Conservation (phyloP, 2,329 filamentous ascomycete species). For the Zelopaecilomyces penicillatus region DNA sequence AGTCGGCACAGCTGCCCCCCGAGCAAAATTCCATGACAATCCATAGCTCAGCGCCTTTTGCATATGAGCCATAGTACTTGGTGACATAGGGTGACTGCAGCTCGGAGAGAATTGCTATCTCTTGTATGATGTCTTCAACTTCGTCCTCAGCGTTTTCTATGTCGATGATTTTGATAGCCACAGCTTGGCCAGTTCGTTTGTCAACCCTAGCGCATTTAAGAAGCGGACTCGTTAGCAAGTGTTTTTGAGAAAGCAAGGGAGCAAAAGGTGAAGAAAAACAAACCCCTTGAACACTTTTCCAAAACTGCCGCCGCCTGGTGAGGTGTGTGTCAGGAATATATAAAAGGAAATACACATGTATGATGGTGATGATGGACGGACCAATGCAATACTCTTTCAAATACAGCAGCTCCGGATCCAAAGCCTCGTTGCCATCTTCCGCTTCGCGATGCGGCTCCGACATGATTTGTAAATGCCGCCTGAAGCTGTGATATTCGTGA, state of each 20-base stretch:
- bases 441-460: constrained; percentile 39
- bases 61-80: constrained; percentile 93
- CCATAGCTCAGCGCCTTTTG: constrained; percentile 94
- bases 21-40: constrained; percentile 99
- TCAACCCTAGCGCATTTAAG: constrained; percentile 57
- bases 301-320: constrained; percentile 84
- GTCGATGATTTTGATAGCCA: constrained; percentile 98
- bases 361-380: constrained; percentile 29
- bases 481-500: too few relatives aligned
- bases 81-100: constrained; percentile 94
- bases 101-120: constrained; percentile 94
- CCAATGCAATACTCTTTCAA: constrained; percentile 88
- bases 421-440: constrained; percentile 42
- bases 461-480: constrained; percentile 24
- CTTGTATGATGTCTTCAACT: constrained; percentile 98
- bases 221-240: background rate
- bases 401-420: constrained; percentile 83
- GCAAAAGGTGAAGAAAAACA: background rate
- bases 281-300: constrained; percentile 98
- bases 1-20: constrained; percentile 87
- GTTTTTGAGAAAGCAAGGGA: background rate
- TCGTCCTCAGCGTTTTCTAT: constrained; percentile 99
- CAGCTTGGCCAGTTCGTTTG: constrained; percentile 83
- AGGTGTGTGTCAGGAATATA: constrained; percentile 18
- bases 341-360: constrained; percentile 1